Percentiles rank a stretch among this genome's conserved stretches.
These are phyloP conservation scores for Sphaerobolus stellatus DNA, from an alignment of 1,284 basidiomycete genomes.

Conservation along the genomic window DNA sequence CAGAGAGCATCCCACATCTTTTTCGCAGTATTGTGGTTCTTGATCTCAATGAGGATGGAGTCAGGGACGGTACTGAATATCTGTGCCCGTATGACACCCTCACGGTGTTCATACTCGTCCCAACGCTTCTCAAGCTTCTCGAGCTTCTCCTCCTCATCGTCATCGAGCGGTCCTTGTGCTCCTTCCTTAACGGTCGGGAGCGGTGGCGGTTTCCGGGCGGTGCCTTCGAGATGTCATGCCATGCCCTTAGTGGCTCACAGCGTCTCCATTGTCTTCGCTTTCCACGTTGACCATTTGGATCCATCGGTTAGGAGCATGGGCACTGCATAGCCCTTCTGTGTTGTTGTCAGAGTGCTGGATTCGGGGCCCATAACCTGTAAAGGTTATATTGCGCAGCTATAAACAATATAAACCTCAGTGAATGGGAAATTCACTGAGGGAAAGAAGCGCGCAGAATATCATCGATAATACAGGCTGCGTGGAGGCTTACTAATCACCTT, in stretches of 20 bases:
- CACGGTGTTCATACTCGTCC: not conserved
- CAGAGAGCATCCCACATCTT: too few relatives aligned
- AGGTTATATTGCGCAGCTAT: not conserved
- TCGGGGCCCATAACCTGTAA: conserved; percentile 4
- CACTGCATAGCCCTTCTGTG: not conserved
- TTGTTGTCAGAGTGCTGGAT: not conserved
- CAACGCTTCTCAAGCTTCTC: not conserved
- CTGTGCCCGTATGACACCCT: not conserved
- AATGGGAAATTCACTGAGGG: too few relatives aligned
- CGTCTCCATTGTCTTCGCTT: not conserved
- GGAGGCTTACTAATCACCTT: too few relatives aligned
- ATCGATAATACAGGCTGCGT: too few relatives aligned
- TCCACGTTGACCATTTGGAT: not conserved
- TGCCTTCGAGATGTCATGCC: not conserved
- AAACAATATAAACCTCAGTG: too few relatives aligned
- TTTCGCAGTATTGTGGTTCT: too few relatives aligned
- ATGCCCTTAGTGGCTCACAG: not conserved
- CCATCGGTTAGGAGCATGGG: not conserved
- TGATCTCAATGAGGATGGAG: too few relatives aligned
- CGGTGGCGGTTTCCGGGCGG: not conserved
- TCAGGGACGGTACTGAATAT: not conserved
- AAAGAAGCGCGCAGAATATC: too few relatives aligned
- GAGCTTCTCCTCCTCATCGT: not conserved
- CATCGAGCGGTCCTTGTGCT: not conserved
- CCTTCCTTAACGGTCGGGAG: not conserved